Base-by-base conservation (phyloP, 305 asterid species). In the Solanum hybrid region DNA sequence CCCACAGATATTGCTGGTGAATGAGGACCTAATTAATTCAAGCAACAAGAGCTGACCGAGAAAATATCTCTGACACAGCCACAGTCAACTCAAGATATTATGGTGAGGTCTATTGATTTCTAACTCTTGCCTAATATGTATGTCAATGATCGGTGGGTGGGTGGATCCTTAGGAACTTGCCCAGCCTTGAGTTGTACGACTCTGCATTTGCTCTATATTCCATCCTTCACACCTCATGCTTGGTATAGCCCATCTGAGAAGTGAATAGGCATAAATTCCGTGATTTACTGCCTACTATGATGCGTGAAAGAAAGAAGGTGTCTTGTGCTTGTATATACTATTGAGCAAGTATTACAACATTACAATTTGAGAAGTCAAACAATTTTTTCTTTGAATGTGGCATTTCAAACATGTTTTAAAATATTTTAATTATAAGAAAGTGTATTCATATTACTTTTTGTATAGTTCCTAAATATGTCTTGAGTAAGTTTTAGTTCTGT, bases 1-100 rank as follows among this genome's bases (percentile, higher is more conserved):
- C 90, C 90, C 14, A 69, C 42, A 67, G 89, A 90, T 88, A 86
- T 24, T 76, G 89, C 91, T 89, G 90, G 87, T 83, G 92, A 90
- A 34, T 71, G 90, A 88, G 61, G 64, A 81, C 51, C 39, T 57
- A 39, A 88, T 11, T 75, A 22, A 11, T 39, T 74, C 67, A 57
- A 84, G 31, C 76, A 51, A 84, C 88, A 31, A 20, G 87, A 46
- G 75, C 42, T 57, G 46, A 85, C n/a, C 33, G 20, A 22, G n/a
- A 31, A 14, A 11, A 51, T 33, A 85, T 85, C 36, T 39, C 31
- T 33, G 75, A 85, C 42, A 51, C 75, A 31, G 75, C 88, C 76
- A 85, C 31, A 57, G 46, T 26, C 28, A 16, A 84, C 42, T 51
- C 31, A 57, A 51, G 42, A 84, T 22, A 51, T 51, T 11, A 51